These are phyloP conservation scores for Agaricus subrufescens DNA, from an alignment of 768 basidiomycete species.

Conservation along the genomic window DNA sequence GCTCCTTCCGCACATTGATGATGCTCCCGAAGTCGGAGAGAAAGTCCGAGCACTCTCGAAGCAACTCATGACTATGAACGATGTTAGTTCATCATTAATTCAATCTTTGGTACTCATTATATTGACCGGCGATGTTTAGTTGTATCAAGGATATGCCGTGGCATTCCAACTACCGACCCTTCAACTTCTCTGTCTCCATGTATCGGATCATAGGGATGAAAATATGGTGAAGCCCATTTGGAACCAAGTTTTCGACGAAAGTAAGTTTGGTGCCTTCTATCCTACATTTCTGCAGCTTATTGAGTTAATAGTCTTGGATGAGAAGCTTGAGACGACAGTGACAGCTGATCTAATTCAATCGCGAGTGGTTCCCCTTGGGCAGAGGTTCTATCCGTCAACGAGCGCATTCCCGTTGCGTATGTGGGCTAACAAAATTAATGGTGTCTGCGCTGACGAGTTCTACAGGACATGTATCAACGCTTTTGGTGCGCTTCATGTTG, in stretches of 20 bases:
- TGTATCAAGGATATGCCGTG: constrained; percentile 85
- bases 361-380: constrained; percentile 67
- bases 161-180: constrained; percentile 80
- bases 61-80: constrained; percentile 73
- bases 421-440: constrained; percentile 24
- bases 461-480: constrained; percentile 68
- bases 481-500: constrained; percentile 72
- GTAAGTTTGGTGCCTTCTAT: constrained; percentile 35
- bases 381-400: constrained; percentile 88
- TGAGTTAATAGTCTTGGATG: constrained; percentile 43
- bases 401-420: constrained; percentile 84
- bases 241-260: constrained; percentile 80
- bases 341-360: constrained; percentile 60
- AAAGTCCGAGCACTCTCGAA: constrained; percentile 56
- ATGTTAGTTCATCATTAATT: constrained; percentile 47
- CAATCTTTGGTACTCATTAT: constrained; percentile 1
- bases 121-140: constrained; percentile 35
- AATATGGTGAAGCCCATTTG: constrained; percentile 79
- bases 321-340: constrained; percentile 47
- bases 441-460: constrained; percentile 1
- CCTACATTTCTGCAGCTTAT: background rate
- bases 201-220: constrained; percentile 90
- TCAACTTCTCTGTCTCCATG: constrained; percentile 87
- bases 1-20: constrained; percentile 54
- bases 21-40: constrained; percentile 58